Conservation (phyloP, 1,284 basidiomycete genomes). For the Cutaneotrichosporon daszewskae region DNA sequence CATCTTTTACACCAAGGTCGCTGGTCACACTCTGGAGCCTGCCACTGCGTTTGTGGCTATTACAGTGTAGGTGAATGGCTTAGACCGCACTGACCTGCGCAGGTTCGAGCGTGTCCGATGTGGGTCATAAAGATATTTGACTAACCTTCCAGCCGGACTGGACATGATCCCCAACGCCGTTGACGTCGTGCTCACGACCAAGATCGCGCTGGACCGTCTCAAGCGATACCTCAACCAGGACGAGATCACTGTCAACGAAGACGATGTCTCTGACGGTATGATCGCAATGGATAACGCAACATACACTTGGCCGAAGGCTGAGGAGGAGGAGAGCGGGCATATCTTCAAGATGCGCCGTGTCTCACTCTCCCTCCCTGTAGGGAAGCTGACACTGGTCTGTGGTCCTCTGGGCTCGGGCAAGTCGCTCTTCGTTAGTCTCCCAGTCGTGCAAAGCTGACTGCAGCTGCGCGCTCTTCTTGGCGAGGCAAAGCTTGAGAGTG, state of each 20-base stretch:
- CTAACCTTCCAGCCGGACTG: slow-evolving; percentile 26
- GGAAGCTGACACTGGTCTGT: slow-evolving; percentile 39
- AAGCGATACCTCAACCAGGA: slow-evolving; percentile 32
- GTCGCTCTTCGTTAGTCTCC: slow-evolving; percentile 33
- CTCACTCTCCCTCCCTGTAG: slow-evolving; percentile 29
- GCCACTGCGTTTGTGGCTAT: slow-evolving; percentile 43
- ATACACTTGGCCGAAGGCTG: slow-evolving; percentile 33
- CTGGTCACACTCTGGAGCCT: slow-evolving; percentile 31
- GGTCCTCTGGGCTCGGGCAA: slow-evolving; percentile 47
- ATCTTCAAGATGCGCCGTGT: slow-evolving; percentile 30
- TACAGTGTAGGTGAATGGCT: slow-evolving; percentile 24
- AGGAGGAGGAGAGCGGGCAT: neutral
- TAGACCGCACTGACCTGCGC: neutral
- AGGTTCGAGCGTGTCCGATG: slow-evolving; percentile 36
- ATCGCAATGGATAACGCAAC: slow-evolving; percentile 31
- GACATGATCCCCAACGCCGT: slow-evolving; percentile 28
- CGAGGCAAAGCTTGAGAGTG: slow-evolving; percentile 30
- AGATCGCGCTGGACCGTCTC: slow-evolving; percentile 38
- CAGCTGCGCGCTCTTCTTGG: slow-evolving; percentile 42
- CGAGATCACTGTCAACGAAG: slow-evolving; percentile 28
- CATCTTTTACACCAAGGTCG: slow-evolving; percentile 39
- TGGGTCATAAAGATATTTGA: slow-evolving; percentile 9
- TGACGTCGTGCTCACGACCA: slow-evolving; percentile 28
- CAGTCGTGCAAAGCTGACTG: slow-evolving; percentile 3
- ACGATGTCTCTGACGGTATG: slow-evolving; percentile 10